These are phyloP conservation scores for Grammothele lineata DNA, from an alignment of 768 basidiomycete species.

Conservation along the genomic window DNA sequence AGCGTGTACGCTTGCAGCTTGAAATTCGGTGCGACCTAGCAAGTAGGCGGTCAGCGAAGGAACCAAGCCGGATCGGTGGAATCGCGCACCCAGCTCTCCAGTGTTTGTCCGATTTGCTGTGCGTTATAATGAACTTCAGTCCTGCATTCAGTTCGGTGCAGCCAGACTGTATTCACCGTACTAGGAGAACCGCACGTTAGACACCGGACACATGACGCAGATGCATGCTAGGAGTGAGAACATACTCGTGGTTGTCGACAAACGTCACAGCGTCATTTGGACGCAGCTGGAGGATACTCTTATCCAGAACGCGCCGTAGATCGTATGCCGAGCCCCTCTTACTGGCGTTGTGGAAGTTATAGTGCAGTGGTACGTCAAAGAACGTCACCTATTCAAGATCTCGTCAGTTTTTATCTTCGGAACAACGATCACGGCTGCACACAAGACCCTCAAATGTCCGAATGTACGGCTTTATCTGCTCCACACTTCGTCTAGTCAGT, in stretches of 20 bases:
- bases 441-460: constrained; percentile 65
- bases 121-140: neutral
- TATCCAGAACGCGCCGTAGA: constrained; percentile 66
- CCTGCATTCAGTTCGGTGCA: too few relatives aligned
- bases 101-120: constrained; percentile 64
- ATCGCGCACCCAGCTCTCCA: constrained; percentile 76
- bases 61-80: neutral
- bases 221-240: too few relatives aligned
- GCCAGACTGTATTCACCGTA: constrained; percentile 44
- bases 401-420: neutral
- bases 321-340: constrained; percentile 64
- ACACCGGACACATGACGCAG: neutral
- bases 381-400: constrained; percentile 59
- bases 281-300: constrained; percentile 60
- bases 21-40: constrained; percentile 66
- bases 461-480: constrained; percentile 53
- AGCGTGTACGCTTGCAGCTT: constrained; percentile 81
- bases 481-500: constrained; percentile 32
- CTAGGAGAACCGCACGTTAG: constrained; percentile 31
- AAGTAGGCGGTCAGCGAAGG: too few relatives aligned
- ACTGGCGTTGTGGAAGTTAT: constrained; percentile 78
- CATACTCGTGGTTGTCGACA: constrained; percentile 88
- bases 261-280: constrained; percentile 87
- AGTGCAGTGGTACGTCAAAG: constrained; percentile 89
- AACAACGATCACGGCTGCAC: constrained; percentile 7